phyloP scores from a whole-genome alignment of 2,329 filamentous ascomycete genomes.

The Talaromyces verruculosus region DNA sequence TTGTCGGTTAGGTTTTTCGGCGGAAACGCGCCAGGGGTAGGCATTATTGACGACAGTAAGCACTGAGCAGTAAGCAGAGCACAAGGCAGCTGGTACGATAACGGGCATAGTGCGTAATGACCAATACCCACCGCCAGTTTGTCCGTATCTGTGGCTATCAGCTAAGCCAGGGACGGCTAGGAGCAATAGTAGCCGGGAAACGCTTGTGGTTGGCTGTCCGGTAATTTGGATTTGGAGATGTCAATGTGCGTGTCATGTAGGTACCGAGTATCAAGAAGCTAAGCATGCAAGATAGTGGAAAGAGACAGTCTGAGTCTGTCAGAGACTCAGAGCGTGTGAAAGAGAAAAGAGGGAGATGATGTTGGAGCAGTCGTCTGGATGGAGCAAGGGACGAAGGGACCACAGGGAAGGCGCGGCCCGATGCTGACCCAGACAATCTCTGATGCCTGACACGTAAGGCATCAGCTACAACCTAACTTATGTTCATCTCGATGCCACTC shows the following conservation, averaged over 20 bases:
- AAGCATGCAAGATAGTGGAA: slow-evolving; percentile 6
- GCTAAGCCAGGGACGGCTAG: slow-evolving; percentile 21
- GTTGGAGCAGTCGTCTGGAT: not conserved
- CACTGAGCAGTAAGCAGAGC: not conserved
- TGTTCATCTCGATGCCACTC: not conserved
- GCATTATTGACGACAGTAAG: not conserved
- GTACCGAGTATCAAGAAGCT: not conserved
- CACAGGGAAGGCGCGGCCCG: slow-evolving; percentile 18
- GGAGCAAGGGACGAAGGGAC: slow-evolving; percentile 13
- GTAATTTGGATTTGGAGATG: not conserved
- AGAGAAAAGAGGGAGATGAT: not conserved
- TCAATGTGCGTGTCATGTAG: slow-evolving; percentile 7
- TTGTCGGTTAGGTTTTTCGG: not conserved
- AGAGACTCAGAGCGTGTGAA: not conserved
- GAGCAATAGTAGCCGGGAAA: slow-evolving; percentile 1
- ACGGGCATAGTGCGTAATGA: slow-evolving; percentile 8
- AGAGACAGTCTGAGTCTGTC: not conserved
- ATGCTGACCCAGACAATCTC: slow-evolving; percentile 17
- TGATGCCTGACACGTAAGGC: slow-evolving; percentile 6
- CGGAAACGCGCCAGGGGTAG: slow-evolving; percentile 10
- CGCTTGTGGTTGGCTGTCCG: not conserved
- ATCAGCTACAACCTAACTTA: not conserved
- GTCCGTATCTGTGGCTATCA: slow-evolving; percentile 16
- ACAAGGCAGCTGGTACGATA: slow-evolving; percentile 5
- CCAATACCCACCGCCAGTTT: slow-evolving; percentile 23